Evolutionary conservation across 108 stramenopile genomes (phyloP).

Genomic region (Fragilaria radians): DNA sequence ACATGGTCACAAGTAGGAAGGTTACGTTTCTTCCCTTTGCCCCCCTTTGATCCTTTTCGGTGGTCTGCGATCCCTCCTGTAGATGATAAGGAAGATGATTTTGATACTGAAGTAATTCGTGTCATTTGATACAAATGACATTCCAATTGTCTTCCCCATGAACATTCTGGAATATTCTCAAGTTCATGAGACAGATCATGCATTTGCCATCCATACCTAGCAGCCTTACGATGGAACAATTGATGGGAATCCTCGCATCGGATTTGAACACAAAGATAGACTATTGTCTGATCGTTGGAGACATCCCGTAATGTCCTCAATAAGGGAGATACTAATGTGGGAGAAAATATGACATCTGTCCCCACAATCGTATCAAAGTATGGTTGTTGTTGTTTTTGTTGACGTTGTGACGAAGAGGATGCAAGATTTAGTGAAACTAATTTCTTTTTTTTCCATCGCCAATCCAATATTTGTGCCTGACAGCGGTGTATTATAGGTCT

Average conservation of each 20-base stretch:
- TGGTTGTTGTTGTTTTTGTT: no score
- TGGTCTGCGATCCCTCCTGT: no score
- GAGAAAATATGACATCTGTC: constrained; percentile 71
- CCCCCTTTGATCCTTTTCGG: no score
- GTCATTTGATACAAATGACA: constrained; percentile 39
- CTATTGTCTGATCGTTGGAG: constrained; percentile 26
- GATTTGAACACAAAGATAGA: constrained; percentile 64
- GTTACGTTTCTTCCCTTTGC: constrained; percentile 5
- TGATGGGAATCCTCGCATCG: constrained; percentile 52
- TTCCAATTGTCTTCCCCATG: constrained; percentile 46
- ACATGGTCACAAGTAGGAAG: no score
- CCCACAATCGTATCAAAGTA: constrained; percentile 72
- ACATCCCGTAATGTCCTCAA: constrained; percentile 43
- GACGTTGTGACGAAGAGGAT: constrained; percentile 37
- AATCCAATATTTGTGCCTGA: constrained; percentile 34
- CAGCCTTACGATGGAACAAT: constrained; percentile 36
- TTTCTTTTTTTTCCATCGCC: constrained; percentile 46
- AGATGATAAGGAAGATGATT: no score
- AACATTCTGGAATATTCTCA: constrained; percentile 9
- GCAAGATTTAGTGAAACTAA: constrained; percentile 10
- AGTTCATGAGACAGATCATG: constrained; percentile 38
- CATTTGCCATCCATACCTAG: constrained; percentile 30
- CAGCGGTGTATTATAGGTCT: not conserved
- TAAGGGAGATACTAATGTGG: constrained; percentile 46
- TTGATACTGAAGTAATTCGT: not conserved